Percentiles rank a stretch among this genome's conserved stretches.
These are phyloP conservation scores for Carpinus fangiana DNA, from an alignment of 306 rosid species.

Conservation along the genomic window DNA sequence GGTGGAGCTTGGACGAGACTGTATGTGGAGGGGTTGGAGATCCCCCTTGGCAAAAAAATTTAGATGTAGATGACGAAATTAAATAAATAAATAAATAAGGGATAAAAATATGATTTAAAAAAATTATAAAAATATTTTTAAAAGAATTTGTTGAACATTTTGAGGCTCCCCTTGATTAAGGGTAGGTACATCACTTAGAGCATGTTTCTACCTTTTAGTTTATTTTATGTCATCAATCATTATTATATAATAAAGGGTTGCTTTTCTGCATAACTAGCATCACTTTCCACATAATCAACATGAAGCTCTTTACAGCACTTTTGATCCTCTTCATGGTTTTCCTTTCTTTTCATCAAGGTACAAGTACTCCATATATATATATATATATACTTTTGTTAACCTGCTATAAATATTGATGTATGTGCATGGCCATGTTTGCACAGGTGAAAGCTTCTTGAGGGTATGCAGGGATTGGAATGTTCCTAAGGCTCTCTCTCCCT, in stretches of 20 bases:
- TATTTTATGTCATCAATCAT: no score
- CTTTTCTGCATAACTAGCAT: background rate
- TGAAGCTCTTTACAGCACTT: background rate
- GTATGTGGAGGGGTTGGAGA: no score
- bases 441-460: background rate
- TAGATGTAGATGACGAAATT: no score
- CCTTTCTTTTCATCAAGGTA: background rate
- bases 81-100: background rate
- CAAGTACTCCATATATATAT: no score
- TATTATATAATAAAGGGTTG: background rate
- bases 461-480: background rate
- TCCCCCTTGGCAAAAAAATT: no score
- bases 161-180: no score
- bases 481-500: background rate
- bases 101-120: no score
- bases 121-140: no score
- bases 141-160: no score
- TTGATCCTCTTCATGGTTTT: constrained; percentile 1
- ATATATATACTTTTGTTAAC: no score
- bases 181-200: no score
- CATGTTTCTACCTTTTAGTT: no score
- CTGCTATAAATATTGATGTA: background rate
- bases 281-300: background rate
- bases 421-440: background rate
- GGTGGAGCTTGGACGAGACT: constrained; percentile 61